Evolutionary conservation across 129 eudicot genomes (phyloP), one percentile per base, ranked within the genome.

Genomic region (Glebionis coronaria): DNA sequence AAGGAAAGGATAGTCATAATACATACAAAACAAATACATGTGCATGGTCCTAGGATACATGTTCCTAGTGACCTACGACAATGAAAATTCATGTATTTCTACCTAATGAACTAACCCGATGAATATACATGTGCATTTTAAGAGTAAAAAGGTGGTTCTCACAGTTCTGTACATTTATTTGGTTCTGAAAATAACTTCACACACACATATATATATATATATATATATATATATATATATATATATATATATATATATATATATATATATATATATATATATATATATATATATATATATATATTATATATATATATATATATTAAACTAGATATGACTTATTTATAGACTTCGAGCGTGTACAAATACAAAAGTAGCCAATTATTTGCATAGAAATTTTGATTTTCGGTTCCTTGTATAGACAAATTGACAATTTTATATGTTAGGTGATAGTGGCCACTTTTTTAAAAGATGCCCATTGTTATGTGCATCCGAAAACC

Each of bases 181-280:
- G n/a, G n/a, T n/a, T n/a, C n/a, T n/a, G n/a, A 9, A 50, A 8
- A 50, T 50, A 50, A 8, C 10, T 50, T 8, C 13, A 50, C 13
- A 50, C 15, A 50, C 13, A 50, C 15, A 50, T 50, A 50, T 13
- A 50, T 50, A 50, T 13, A 50, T 50, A 50, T 9, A 42, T 42
- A 42, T 9, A 42, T 42, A 42, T 42, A 42, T 42, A 9, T 50
- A 2, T 12, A 1, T 50, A 1, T 50, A 50, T 50, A 50, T 50
- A 3, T 50, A 3, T 50, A 50, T 50, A 50, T 13, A 50, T 50
- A 50, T 13, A 50, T 50, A 50, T 13, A 50, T 50, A 50, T 13
- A 50, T 50, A 50, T 50, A 50, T 50, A 13, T 50, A 50, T 50
- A 50, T 50, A 50, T 50, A 50, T 50, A 42, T 42, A 42, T 42